These are phyloP conservation scores for Nothomitra cinnamomea DNA, from an alignment of 2,329 filamentous ascomycete genomes.

Conservation along the genomic window DNA sequence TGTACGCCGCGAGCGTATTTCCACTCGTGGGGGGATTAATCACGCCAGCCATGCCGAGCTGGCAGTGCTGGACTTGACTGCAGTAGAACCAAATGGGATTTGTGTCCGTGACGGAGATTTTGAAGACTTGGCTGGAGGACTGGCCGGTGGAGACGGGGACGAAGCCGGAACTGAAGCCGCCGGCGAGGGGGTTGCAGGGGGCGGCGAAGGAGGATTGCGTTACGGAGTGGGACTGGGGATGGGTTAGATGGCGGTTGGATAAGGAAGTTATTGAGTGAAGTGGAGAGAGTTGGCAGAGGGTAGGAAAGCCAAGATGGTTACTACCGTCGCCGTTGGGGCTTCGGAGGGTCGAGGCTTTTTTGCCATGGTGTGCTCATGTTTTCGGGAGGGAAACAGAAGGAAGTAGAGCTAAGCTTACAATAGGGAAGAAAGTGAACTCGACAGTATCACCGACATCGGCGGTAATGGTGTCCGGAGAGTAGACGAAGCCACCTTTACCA, in stretches of 20 bases:
- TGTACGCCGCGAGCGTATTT: too few relatives aligned
- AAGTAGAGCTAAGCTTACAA: neutral
- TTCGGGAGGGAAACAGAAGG: neutral
- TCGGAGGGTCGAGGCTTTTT: too few relatives aligned
- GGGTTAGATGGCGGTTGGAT: neutral
- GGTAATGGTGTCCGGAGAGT: neutral
- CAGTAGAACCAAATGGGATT: constrained; percentile 35
- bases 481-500: neutral
- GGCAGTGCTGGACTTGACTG: constrained; percentile 28
- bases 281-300: too few relatives aligned
- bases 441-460: constrained; percentile 1
- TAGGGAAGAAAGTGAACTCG: neutral
- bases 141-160: neutral
- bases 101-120: constrained; percentile 27
- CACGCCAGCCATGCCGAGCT: constrained; percentile 32
- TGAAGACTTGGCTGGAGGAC: constrained; percentile 24
- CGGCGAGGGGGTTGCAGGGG: neutral
- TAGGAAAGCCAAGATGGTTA: too few relatives aligned
- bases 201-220: neutral
- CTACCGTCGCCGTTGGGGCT: too few relatives aligned
- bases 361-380: too few relatives aligned
- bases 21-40: constrained; percentile 25
- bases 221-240: neutral
- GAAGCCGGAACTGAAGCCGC: neutral
- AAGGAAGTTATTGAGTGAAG: neutral